These are phyloP conservation scores for Phialophora macrospora DNA, from an alignment of 2,329 filamentous ascomycete species.

Conservation along the genomic window DNA sequence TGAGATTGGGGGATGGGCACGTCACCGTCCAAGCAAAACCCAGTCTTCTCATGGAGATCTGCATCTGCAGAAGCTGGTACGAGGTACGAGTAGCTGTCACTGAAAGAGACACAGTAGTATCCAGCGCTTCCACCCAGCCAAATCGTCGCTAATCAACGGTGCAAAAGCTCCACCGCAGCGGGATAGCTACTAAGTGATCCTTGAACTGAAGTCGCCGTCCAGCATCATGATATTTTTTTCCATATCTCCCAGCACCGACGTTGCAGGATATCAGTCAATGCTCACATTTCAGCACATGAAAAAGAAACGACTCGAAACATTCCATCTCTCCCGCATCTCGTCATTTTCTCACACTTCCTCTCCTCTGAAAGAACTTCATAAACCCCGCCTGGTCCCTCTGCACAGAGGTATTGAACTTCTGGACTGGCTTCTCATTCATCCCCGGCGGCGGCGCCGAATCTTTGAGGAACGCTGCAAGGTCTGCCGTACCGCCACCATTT, in stretches of 20 bases:
- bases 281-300: slow-evolving; percentile 13
- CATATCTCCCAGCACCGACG: slow-evolving; percentile 1
- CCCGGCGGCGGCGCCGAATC: slow-evolving; percentile 66
- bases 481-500: slow-evolving; percentile 58
- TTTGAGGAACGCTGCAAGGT: slow-evolving; percentile 74
- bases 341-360: slow-evolving; percentile 31
- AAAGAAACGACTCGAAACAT: slow-evolving; percentile 5
- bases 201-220: background rate
- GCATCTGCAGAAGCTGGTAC: background rate
- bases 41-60: background rate
- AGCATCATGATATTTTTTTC: background rate
- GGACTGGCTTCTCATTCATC: slow-evolving; percentile 23
- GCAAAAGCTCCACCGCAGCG: background rate
- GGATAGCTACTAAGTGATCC: background rate
- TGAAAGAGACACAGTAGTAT: background rate
- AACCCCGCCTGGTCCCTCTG: slow-evolving; percentile 42
- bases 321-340: background rate
- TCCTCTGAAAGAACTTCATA: slow-evolving; percentile 46
- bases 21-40: background rate
- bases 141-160: background rate
- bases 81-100: background rate
- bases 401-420: slow-evolving; percentile 25
- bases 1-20: background rate
- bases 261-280: slow-evolving; percentile 1
- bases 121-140: background rate